Evolutionary conservation across 2,329 filamentous ascomycete genomes (phyloP), one percentile per base, ranked within the genome.

Genomic region (Ophiostoma perfectum): DNA sequence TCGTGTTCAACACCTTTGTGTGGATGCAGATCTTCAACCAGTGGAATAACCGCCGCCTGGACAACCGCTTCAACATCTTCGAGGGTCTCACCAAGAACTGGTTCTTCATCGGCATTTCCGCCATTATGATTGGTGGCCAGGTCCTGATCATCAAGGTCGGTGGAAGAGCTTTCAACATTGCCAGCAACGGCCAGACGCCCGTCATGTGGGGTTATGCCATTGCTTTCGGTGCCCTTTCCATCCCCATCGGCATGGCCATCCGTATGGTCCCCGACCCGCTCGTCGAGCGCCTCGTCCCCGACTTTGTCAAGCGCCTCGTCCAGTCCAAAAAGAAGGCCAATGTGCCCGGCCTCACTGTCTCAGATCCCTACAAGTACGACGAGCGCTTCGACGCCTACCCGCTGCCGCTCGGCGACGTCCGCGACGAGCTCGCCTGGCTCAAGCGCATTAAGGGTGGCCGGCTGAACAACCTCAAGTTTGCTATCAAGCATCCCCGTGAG

Each of bases 21-120:
- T 98, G 94, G 94, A 97, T 98, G 93, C 94, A 98, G 75, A 96
- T 98, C 74, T 98, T 98, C 82, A 98, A 98, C 79, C 90, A 96
- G 76, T 91, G 96, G 85, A 98, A 98, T 81, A 97, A 96, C 80
- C 92, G 94, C 70, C 92, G 94, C 12, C 83, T 98, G 67, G 94
- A 98, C 78, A 98, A 98, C 79, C 86, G 88, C 68, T 93, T 97
- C 83, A 98, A 98, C 79, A 93, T 98, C 71, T 94, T 98, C 70
- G 94, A 97, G 76, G 92, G 92, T 67, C 85, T 98, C 70, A 84
- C 84, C 39, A 86, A 86, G 76, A 98, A 98, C 78, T 90, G 84
- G 80, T 96, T 96, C 83, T 98, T 98, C 81, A 85, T 96, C 49
- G 85, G 80, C 52, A 97, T 98, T 78, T 93, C 93, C 79, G 75